Evolutionary conservation across 371 early-diverging fungal species (phyloP), one percentile per base, ranked within the genome.

Genomic region (Mortierella sp.): DNA sequence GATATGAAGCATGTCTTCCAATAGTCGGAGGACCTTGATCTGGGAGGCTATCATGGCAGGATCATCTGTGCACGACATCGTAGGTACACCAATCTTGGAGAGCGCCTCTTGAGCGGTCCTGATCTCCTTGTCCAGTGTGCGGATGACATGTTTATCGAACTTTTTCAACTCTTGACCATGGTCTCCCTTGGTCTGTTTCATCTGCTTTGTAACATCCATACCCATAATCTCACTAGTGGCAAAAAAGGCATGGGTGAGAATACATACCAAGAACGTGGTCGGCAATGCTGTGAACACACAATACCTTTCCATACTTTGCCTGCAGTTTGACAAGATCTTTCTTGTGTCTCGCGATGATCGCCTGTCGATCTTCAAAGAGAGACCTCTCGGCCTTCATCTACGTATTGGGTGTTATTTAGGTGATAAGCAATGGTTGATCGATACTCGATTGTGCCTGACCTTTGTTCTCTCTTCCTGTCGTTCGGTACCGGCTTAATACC

Each of bases 171-270:
- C 61, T 16, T 64, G 52, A 9, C 19, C 26, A 18, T 74, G 76
- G 18, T 43, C 42, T 30, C 41, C 30, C 38, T 61, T 69, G 28
- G 31, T 65, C 49, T 50, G 45, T 24, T 54, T 61, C 13, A 52
- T 53, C 27, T 64, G 38, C 18, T 13, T 43, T 0, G 54, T 41
- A 0, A 74, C 56, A 58, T 74, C 50, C 19, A 69, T 42, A 0
- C 76, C 76, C 62, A 74, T 69, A 24, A 74, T 74, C 27, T 74
- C 76, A 38, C 76, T 74, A 13, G 27, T 18, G 16, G 26, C 3
- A 21, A 57, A 21, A 51, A 30, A 19, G 54, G 30, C 21, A 52
- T n/a, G n/a, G n/a, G n/a, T n/a, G n/a, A n/a, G n/a, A n/a, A n/a
- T n/a, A n/a, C n/a, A n/a, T n/a, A n/a, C n/a, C n/a, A n/a, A n/a